phyloP scores from a whole-genome alignment of 768 basidiomycete genomes.

The Steccherinum ochraceum region DNA sequence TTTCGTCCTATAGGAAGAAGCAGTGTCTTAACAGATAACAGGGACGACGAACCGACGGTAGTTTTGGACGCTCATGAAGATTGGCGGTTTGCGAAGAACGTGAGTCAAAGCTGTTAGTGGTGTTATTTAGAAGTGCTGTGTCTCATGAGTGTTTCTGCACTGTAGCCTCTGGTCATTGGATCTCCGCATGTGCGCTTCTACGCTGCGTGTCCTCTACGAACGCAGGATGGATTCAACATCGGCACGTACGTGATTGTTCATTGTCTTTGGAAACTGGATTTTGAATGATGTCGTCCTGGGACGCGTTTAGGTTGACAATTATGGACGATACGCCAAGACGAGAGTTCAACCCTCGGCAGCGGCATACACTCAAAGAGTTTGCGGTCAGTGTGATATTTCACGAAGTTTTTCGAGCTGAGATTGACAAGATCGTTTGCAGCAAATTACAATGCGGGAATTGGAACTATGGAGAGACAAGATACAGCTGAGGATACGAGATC shows the following conservation, averaged over 20 bases:
- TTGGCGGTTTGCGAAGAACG: conserved; percentile 87
- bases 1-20: neutral
- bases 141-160: neutral
- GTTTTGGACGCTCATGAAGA: conserved; percentile 73
- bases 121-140: too few relatives aligned
- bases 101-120: conserved; percentile 36
- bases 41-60: conserved; percentile 84
- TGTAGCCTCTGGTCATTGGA: conserved; percentile 65
- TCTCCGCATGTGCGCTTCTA: conserved; percentile 77
- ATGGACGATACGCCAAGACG: conserved; percentile 77
- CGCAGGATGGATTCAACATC: conserved; percentile 86
- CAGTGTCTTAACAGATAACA: conserved; percentile 20
- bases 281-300: neutral
- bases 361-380: conserved; percentile 92
- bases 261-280: neutral
- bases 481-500: conserved; percentile 83
- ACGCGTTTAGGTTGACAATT: conserved; percentile 68
- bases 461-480: conserved; percentile 97
- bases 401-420: too few relatives aligned
- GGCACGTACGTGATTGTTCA: conserved; percentile 54
- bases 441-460: conserved; percentile 91
- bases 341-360: conserved; percentile 83
- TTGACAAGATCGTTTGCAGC: conserved; percentile 30
- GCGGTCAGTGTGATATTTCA: conserved; percentile 43
- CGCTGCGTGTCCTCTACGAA: conserved; percentile 85